Conservation (phyloP, 2,329 filamentous ascomycete genomes). For the Aspergillus vadensis region DNA sequence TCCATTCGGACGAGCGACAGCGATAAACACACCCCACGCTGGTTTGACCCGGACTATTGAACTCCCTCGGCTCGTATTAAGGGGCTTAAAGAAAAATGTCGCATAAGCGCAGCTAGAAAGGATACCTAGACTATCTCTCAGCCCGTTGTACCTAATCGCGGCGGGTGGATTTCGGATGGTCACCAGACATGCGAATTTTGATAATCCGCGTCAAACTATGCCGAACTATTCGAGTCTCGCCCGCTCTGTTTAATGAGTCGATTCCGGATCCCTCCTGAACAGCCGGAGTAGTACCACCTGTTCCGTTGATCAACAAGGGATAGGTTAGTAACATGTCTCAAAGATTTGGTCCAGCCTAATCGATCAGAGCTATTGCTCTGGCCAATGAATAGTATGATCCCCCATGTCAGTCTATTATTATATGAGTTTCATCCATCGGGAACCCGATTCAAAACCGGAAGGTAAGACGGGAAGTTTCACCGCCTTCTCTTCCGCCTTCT, state of each 20-base stretch:
- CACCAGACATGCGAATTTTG: constrained; percentile 26
- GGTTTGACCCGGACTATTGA: constrained; percentile 2
- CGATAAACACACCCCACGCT: neutral
- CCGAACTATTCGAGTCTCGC: constrained; percentile 10
- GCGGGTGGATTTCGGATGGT: constrained; percentile 22
- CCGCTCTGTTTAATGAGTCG: neutral
- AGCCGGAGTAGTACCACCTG: neutral
- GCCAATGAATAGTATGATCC: neutral
- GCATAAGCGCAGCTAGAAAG: constrained; percentile 6
- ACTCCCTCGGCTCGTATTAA: neutral
- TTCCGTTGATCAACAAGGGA: neutral
- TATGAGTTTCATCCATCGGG: neutral
- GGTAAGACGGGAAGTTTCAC: neutral
- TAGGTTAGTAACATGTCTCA: neutral
- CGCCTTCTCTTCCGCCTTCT: neutral
- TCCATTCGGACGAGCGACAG: neutral
- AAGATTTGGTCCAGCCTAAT: neutral
- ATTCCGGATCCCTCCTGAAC: neutral
- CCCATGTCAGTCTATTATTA: neutral
- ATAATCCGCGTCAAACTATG: constrained; percentile 11
- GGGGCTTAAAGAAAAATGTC: constrained; percentile 5
- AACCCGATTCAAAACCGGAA: neutral
- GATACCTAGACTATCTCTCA: neutral
- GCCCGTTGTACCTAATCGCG: neutral
- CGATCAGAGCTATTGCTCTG: neutral